phyloP scores from a whole-genome alignment of 805 yeast genomes.

The Cyberlindnera subsufficiens region DNA sequence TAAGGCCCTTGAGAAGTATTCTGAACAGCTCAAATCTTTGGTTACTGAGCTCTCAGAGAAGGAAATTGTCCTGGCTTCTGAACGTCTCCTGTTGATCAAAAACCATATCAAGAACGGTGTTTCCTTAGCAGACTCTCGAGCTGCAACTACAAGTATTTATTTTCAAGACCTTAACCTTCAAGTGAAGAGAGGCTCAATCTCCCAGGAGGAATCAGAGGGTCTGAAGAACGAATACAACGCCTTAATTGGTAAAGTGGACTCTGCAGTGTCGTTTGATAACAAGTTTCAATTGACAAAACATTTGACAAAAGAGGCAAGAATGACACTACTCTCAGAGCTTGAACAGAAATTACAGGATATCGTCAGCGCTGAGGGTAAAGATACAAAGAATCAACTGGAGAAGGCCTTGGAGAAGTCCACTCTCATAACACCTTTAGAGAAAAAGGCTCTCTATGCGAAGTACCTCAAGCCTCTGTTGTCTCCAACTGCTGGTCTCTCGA shows the following conservation, averaged over 20 bases:
- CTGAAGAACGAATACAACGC: conserved; percentile 27
- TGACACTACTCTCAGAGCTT: conserved; percentile 21
- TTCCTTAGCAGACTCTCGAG: conserved; percentile 47
- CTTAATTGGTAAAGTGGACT: conserved; percentile 35
- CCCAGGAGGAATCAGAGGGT: conserved; percentile 26
- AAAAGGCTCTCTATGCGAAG: conserved; percentile 27
- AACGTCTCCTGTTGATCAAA: conserved; percentile 49
- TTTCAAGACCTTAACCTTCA: conserved; percentile 34
- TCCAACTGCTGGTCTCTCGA: conserved; percentile 37
- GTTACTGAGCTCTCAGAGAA: conserved; percentile 24
- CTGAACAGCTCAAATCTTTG: conserved; percentile 24
- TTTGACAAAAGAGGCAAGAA: conserved; percentile 29
- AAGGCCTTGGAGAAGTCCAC: conserved; percentile 34
- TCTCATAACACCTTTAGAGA: conserved; percentile 27
- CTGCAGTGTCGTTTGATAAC: conserved; percentile 42
- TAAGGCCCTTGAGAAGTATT: conserved; percentile 25
- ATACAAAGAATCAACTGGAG: conserved; percentile 33
- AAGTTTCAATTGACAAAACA: conserved; percentile 33
- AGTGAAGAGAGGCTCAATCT: conserved; percentile 13
- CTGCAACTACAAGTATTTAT: conserved; percentile 48
- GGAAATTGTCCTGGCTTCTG: conserved; percentile 33
- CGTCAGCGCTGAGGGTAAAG: conserved; percentile 17
- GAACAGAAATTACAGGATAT: conserved; percentile 10
- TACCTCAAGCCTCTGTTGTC: conserved; percentile 56
- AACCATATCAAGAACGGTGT: conserved; percentile 58